phyloP scores from a whole-genome alignment of 495 filamentous ascomycete genomes.

The Penicillium goetzii region DNA sequence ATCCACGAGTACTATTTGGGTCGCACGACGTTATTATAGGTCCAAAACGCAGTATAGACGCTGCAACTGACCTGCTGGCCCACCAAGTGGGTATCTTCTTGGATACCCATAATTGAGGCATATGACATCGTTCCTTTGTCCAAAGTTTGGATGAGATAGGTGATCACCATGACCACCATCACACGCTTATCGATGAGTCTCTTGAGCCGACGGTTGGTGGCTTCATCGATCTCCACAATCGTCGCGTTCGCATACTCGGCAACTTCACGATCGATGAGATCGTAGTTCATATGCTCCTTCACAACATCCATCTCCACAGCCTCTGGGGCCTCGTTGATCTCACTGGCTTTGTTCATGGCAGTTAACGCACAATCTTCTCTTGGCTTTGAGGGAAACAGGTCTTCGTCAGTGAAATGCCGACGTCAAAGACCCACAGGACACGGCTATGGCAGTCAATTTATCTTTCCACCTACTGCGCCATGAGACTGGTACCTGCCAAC shows the following conservation, averaged over 20 bases:
- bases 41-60: not conserved
- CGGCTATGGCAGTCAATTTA: not conserved
- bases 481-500: not conserved
- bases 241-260: conserved; percentile 60
- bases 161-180: conserved; percentile 51
- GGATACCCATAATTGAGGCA: conserved; percentile 69
- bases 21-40: not conserved
- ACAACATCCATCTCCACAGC: conserved; percentile 9
- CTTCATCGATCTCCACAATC: conserved; percentile 55
- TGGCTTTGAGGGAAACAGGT: not conserved
- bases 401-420: not conserved
- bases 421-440: not conserved
- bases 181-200: conserved; percentile 58
- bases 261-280: conserved; percentile 63
- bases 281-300: conserved; percentile 54
- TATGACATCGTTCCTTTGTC: conserved; percentile 71
- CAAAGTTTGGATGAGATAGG: conserved; percentile 70
- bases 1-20: conserved; percentile 51
- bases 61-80: conserved; percentile 46
- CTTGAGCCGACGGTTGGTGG: conserved; percentile 53
- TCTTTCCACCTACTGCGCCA: not conserved
- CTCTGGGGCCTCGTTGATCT: conserved; percentile 8
- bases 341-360: not conserved
- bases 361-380: not conserved
- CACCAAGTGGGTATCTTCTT: conserved; percentile 53